phyloP scores from a whole-genome alignment of 164 flowering plant genomes.

The Litsea cubeba region DNA sequence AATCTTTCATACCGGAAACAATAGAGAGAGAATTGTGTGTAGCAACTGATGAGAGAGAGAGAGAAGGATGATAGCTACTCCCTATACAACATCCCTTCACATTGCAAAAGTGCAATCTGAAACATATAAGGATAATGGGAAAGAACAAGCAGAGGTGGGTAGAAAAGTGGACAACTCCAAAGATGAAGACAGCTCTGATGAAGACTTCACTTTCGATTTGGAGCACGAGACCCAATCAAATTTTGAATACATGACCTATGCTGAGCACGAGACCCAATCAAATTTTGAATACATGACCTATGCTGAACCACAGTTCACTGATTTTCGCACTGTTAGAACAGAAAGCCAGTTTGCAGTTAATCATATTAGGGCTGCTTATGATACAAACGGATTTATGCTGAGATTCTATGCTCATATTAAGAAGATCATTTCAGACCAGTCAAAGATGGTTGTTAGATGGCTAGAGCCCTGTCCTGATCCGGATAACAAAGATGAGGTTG shows the following conservation, averaged over 20 bases:
- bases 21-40: no score
- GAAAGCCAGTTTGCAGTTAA: slow-evolving; percentile 34
- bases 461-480: slow-evolving; percentile 36
- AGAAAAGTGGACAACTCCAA: slow-evolving; percentile 3
- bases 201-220: not conserved
- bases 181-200: not conserved
- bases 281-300: slow-evolving; percentile 13
- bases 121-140: slow-evolving; percentile 1
- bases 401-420: no score
- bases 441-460: slow-evolving; percentile 54
- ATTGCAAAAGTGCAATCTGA: no score
- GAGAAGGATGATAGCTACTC: no score
- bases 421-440: no score
- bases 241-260: slow-evolving; percentile 20
- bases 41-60: no score
- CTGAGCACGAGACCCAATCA: no score
- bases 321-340: slow-evolving; percentile 50
- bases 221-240: not conserved
- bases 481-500: slow-evolving; percentile 22
- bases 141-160: slow-evolving; percentile 4
- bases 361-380: slow-evolving; percentile 16
- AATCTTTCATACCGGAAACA: no score
- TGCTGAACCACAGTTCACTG: slow-evolving; percentile 23
- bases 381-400: no score
- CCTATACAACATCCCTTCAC: no score